These are phyloP conservation scores for Chloropicon primus DNA, from an alignment of 139 green algal genomes.

Conservation along the genomic window DNA sequence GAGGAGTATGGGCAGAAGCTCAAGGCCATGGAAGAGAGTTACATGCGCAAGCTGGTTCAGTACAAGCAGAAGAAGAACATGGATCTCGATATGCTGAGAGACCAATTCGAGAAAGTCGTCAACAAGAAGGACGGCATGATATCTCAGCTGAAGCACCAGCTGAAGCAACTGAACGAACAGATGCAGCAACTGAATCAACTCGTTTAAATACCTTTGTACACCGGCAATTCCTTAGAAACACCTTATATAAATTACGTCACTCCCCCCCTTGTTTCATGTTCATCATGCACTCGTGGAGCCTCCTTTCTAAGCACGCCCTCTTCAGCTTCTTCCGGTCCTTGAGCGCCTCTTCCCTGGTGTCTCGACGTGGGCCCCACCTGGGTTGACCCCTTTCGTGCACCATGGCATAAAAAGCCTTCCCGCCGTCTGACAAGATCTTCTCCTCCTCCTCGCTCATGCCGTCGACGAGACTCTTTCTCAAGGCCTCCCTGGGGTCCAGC, in stretches of 20 bases:
- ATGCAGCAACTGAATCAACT: background rate
- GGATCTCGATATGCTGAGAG: background rate
- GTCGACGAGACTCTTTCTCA: background rate
- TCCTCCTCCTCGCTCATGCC: background rate
- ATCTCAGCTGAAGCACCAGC: background rate
- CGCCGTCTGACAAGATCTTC: background rate
- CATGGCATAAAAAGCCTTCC: background rate
- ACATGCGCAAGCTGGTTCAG: background rate
- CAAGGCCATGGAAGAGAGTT: background rate
- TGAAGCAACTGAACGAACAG: background rate
- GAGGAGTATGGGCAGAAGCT: background rate
- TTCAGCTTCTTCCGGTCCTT: background rate
- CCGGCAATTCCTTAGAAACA: too few relatives aligned
- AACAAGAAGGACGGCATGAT: background rate
- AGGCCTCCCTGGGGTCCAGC: background rate
- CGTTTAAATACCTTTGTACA: too few relatives aligned
- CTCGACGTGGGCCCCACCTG: background rate
- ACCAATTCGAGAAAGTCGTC: background rate
- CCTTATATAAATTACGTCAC: background rate
- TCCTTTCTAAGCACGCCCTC: background rate
- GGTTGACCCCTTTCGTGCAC: background rate
- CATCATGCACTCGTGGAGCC: background rate
- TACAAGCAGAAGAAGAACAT: background rate
- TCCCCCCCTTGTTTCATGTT: background rate
- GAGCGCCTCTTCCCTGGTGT: background rate